Percentiles rank a stretch among this genome's conserved stretches.
Evolutionary conservation across 192 early-diverging fungal species (phyloP).

Genomic region (Mortierella alpina): DNA sequence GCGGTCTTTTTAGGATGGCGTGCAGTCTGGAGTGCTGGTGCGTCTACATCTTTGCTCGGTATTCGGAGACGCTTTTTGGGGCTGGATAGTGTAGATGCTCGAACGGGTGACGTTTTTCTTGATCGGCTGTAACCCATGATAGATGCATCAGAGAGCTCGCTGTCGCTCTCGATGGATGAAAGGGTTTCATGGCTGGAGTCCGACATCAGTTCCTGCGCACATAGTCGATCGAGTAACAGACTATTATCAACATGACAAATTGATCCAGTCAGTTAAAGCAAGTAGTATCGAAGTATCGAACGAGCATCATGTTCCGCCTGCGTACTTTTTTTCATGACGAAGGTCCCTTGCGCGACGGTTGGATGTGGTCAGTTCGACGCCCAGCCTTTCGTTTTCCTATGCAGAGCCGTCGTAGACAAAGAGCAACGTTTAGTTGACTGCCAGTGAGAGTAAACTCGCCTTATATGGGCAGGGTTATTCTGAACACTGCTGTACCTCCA

Average conservation of each 20-base stretch:
- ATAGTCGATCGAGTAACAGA: slow-evolving; percentile 33
- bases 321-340: slow-evolving; percentile 41
- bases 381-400: slow-evolving; percentile 40
- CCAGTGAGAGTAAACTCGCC: too few species aligned
- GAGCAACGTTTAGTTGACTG: too few species aligned
- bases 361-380: slow-evolving; percentile 21
- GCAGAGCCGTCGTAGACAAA: too few species aligned
- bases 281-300: too few species aligned
- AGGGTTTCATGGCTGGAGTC: slow-evolving; percentile 26
- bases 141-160: slow-evolving; percentile 28
- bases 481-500: slow-evolving; percentile 44
- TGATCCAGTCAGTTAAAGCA: not conserved
- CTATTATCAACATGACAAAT: slow-evolving; percentile 8
- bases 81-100: not conserved
- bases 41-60: not conserved
- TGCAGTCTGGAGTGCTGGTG: not conserved
- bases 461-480: too few species aligned
- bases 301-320: too few species aligned
- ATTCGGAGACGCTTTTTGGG: too few species aligned
- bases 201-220: slow-evolving; percentile 2
- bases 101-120: not conserved
- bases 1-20: slow-evolving; percentile 22
- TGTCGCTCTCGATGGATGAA: slow-evolving; percentile 29
- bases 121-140: not conserved
- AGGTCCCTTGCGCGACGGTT: slow-evolving; percentile 34